A percentile compares a stretch with the other conserved stretches of the same genome.
These are phyloP conservation scores for Tagetes patula DNA, from an alignment of 129 eudicot genomes.

Conservation along the genomic window DNA sequence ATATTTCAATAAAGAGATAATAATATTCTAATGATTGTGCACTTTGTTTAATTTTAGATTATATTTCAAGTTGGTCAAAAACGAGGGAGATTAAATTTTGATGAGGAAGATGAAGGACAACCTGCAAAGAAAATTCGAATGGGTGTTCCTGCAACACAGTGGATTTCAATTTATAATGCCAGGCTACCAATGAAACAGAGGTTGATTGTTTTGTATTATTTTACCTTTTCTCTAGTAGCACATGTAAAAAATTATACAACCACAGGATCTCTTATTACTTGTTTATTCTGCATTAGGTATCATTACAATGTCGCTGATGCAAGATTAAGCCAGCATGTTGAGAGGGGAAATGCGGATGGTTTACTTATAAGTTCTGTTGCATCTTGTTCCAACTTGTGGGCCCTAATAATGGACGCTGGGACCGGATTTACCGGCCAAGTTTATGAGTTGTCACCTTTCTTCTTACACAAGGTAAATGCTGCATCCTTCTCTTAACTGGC, in stretches of 20 bases:
- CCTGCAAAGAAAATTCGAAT: conserved; percentile 73
- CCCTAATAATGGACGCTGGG: conserved; percentile 89
- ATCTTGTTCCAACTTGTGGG: conserved; percentile 82
- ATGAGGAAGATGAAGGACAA: conserved; percentile 70
- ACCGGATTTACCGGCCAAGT: conserved; percentile 73
- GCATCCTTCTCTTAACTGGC: not conserved
- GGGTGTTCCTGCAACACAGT: conserved; percentile 84
- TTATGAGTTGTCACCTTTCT: conserved; percentile 69
- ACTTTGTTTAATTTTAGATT: conserved; percentile 29
- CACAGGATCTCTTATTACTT: not conserved
- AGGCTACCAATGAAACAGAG: conserved; percentile 85
- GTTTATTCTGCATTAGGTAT: conserved; percentile 45
- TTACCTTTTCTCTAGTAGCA: not conserved
- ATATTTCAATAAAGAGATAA: not conserved
- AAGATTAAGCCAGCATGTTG: conserved; percentile 76
- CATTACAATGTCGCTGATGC: conserved; percentile 86
- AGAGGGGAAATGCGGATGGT: conserved; percentile 74
- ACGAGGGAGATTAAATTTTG: conserved; percentile 49
- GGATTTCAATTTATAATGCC: conserved; percentile 80
- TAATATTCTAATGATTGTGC: not conserved
- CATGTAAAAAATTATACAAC: not conserved
- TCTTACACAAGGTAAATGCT: conserved; percentile 67
- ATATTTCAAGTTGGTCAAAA: conserved; percentile 49
- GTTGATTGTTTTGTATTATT: conserved; percentile 24
- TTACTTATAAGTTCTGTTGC: conserved; percentile 71